Evolutionary conservation across 2,329 filamentous ascomycete species (phyloP).

Genomic region (Phialophora tarda): DNA sequence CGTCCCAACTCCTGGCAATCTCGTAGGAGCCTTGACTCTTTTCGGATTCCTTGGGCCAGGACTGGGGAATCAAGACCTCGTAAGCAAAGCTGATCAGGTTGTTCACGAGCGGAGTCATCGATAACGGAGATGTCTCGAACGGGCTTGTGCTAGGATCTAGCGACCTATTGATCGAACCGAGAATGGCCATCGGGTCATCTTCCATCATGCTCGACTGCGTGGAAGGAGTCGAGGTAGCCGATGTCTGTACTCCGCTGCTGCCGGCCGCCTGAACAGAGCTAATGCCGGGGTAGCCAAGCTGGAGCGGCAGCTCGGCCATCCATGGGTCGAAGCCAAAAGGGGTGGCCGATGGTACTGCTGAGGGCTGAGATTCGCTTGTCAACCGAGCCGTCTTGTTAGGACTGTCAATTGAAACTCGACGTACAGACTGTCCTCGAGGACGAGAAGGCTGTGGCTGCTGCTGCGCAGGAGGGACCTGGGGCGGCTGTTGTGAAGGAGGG

Average conservation of each 20-base stretch:
- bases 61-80: conserved; percentile 35
- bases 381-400: conserved; percentile 22
- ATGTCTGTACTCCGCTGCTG: conserved; percentile 23
- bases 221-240: conserved; percentile 27
- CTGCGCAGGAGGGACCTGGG: conserved; percentile 8
- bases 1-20: conserved; percentile 34
- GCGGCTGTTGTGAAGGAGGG: conserved; percentile 20
- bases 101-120: conserved; percentile 31
- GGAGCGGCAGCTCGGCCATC: conserved; percentile 30
- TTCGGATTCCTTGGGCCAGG: conserved; percentile 34
- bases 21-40: conserved; percentile 29
- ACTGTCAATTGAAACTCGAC: conserved; percentile 24
- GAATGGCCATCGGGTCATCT: conserved; percentile 25
- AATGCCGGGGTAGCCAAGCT: conserved; percentile 34
- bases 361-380: conserved; percentile 21
- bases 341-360: conserved; percentile 11
- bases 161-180: conserved; percentile 18
- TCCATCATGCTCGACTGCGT: conserved; percentile 30
- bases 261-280: conserved; percentile 18
- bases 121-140: conserved; percentile 19
- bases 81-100: conserved; percentile 35
- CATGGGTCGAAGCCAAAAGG: conserved; percentile 35
- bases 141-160: conserved; percentile 18
- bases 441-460: conserved; percentile 19
- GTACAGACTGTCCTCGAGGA: conserved; percentile 26